phyloP scores from a whole-genome alignment of 371 early-diverging fungal genomes.

The Mortierella sp. region DNA sequence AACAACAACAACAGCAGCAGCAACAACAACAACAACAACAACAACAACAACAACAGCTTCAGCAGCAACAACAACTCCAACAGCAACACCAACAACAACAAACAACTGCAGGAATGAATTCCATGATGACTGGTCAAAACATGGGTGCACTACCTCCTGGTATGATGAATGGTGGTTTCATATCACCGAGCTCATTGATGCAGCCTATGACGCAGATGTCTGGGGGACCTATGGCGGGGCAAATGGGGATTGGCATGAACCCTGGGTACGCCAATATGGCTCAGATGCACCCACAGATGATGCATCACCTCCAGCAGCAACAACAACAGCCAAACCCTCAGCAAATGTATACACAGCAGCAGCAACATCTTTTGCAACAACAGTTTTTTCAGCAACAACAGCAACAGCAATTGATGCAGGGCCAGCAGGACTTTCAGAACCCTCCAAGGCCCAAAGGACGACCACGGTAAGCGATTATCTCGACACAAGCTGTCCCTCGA shows the following conservation, averaged over 20 bases:
- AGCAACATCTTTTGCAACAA: constrained; percentile 38
- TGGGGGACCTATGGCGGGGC: constrained; percentile 29
- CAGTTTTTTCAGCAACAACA: constrained; percentile 22
- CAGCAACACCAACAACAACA: constrained; percentile 32
- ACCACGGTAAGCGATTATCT: constrained; percentile 40
- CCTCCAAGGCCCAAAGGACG: constrained; percentile 45
- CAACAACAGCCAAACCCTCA: constrained; percentile 20
- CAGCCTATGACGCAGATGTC: constrained; percentile 34
- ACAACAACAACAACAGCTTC: constrained; percentile 22
- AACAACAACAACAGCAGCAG: constrained; percentile 13
- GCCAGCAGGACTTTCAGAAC: constrained; percentile 42
- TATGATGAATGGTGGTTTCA: constrained; percentile 50
- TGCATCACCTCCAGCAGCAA: constrained; percentile 47
- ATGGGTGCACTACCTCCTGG: constrained; percentile 21
- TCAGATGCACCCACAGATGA: constrained; percentile 50
- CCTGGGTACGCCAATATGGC: constrained; percentile 37
- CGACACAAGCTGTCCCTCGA: background rate
- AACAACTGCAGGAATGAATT: constrained; percentile 25
- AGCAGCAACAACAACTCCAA: constrained; percentile 20
- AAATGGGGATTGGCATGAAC: constrained; percentile 37
- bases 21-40: constrained; percentile 21
- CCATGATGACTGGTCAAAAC: constrained; percentile 34
- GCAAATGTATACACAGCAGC: constrained; percentile 28
- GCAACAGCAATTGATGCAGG: constrained; percentile 41
- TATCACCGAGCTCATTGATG: constrained; percentile 45